These are phyloP conservation scores for Acorus gramineus DNA, from an alignment of 106 monocot species.

Conservation along the genomic window DNA sequence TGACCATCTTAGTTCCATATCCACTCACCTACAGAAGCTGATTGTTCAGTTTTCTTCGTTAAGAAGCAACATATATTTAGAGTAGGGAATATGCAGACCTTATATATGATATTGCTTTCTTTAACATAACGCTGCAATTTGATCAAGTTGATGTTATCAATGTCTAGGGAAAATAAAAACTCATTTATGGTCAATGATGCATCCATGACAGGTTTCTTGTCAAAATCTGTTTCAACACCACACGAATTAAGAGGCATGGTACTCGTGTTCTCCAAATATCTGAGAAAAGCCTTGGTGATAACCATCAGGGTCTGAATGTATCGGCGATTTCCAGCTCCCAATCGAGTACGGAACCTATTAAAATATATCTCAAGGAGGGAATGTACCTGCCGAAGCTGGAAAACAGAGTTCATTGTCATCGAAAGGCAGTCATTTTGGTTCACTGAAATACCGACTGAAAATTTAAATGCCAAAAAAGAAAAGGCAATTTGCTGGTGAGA, in stretches of 20 bases:
- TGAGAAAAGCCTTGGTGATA: slow-evolving; percentile 54
- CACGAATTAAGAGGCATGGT: slow-evolving; percentile 6
- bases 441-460: no score
- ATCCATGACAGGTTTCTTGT: slow-evolving; percentile 14
- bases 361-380: slow-evolving; percentile 60
- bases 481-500: neutral
- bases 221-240: neutral
- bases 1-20: slow-evolving; percentile 45
- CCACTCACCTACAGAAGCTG: slow-evolving; percentile 57
- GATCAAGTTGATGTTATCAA: slow-evolving; percentile 92
- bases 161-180: slow-evolving; percentile 81
- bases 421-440: no score
- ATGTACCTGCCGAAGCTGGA: slow-evolving; percentile 53
- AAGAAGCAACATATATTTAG: neutral
- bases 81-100: slow-evolving; percentile 26
- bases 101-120: slow-evolving; percentile 79
- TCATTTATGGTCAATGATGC: slow-evolving; percentile 80
- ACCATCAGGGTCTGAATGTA: slow-evolving; percentile 75
- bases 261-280: slow-evolving; percentile 19
- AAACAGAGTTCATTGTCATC: neutral
- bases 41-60: neutral
- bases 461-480: neutral
- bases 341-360: slow-evolving; percentile 38
- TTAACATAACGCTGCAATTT: slow-evolving; percentile 76
- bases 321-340: slow-evolving; percentile 82